phyloP scores from a whole-genome alignment of 768 basidiomycete species.

The Porphyrellus cyaneotinctus region DNA sequence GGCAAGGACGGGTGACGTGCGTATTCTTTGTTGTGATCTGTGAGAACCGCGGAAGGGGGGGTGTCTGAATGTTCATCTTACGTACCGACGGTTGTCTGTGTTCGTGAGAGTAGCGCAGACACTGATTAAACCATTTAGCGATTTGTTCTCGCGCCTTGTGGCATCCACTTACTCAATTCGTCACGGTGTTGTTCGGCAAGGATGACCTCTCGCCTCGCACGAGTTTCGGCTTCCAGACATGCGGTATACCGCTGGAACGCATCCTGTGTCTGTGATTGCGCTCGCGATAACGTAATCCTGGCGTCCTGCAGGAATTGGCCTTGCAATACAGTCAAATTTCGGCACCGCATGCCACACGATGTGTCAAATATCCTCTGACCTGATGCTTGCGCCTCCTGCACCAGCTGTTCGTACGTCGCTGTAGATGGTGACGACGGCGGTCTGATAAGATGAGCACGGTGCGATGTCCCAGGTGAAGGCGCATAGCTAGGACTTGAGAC shows the following conservation, averaged over 20 bases:
- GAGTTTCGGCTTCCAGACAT: slow-evolving; percentile 63
- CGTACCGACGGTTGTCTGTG: slow-evolving; percentile 34
- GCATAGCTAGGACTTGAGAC: slow-evolving; percentile 32
- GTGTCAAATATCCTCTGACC: slow-evolving; percentile 39
- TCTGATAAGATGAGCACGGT: slow-evolving; percentile 36
- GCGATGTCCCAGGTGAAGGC: slow-evolving; percentile 30
- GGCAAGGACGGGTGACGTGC: slow-evolving; percentile 30
- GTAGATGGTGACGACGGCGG: slow-evolving; percentile 50
- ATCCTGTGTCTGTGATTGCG: slow-evolving; percentile 70
- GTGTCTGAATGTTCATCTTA: slow-evolving; percentile 14
- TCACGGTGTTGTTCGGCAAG: slow-evolving; percentile 69
- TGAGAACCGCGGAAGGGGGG: slow-evolving; percentile 16
- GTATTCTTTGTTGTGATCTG: slow-evolving; percentile 28
- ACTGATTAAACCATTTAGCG: slow-evolving; percentile 24
- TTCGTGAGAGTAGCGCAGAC: slow-evolving; percentile 34
- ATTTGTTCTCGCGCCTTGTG: slow-evolving; percentile 12
- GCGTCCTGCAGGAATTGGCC: slow-evolving; percentile 62
- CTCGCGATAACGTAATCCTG: slow-evolving; percentile 54
- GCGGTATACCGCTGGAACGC: slow-evolving; percentile 66
- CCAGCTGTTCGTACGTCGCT: slow-evolving; percentile 47
- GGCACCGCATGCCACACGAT: neutral
- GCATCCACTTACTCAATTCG: slow-evolving; percentile 41
- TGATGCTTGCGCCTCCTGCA: slow-evolving; percentile 56
- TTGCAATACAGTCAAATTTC: slow-evolving; percentile 25
- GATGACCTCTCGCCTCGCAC: slow-evolving; percentile 59